A percentile compares a stretch with the other conserved stretches of the same genome.
Conservation (phyloP, 2,329 filamentous ascomycete genomes). For the Xylariaceae sp. region DNA sequence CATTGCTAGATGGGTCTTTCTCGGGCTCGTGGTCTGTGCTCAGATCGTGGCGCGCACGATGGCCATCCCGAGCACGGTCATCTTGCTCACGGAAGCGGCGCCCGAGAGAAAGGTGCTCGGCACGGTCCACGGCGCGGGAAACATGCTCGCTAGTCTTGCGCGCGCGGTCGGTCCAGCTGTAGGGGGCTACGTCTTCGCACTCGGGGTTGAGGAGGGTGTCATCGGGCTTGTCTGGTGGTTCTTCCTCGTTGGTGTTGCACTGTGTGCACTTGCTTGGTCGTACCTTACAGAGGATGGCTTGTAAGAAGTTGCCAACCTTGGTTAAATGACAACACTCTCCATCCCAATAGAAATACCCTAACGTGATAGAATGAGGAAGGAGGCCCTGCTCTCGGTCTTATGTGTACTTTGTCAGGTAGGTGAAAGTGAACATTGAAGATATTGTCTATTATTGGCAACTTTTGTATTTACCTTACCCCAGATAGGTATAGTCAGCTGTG, state of each 20-base stretch:
- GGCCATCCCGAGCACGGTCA: conserved; percentile 36
- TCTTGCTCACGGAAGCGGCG: conserved; percentile 35
- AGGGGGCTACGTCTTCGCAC: conserved; percentile 27
- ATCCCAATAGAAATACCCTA: too few species aligned
- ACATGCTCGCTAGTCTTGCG: conserved; percentile 27
- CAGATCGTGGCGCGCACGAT: conserved; percentile 60
- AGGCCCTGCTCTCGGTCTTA: neutral
- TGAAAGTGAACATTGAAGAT: neutral
- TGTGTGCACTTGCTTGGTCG: conserved; percentile 27
- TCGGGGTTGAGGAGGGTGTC: conserved; percentile 23
- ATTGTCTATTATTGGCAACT: too few species aligned
- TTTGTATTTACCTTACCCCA: too few species aligned
- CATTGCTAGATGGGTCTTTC: conserved; percentile 55
- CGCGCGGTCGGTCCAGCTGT: conserved; percentile 24
- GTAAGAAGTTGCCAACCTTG: neutral
- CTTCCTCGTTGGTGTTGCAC: conserved; percentile 24
- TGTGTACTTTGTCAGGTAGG: neutral
- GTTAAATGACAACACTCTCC: too few species aligned
- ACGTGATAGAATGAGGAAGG: neutral
- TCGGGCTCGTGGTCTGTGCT: conserved; percentile 49
- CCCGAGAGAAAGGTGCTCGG: conserved; percentile 33
- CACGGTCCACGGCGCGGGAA: conserved; percentile 34
- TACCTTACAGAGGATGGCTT: conserved; percentile 19
- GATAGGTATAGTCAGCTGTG: too few species aligned
- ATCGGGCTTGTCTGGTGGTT: conserved; percentile 30